These are phyloP conservation scores for Coffea humblotiana DNA, from an alignment of 305 asterid genomes.

Conservation along the genomic window DNA sequence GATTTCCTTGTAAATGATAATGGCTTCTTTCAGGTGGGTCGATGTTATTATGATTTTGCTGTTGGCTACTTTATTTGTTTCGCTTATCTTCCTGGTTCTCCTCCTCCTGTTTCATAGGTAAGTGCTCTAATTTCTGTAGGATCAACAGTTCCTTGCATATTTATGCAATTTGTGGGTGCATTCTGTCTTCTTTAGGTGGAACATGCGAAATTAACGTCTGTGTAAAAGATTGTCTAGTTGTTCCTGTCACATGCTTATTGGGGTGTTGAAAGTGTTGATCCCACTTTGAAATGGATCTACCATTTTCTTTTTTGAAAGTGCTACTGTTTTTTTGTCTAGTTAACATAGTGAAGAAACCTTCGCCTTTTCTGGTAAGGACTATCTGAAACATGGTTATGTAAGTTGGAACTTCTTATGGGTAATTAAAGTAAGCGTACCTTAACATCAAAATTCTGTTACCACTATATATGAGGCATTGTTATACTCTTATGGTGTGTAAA, in stretches of 20 bases:
- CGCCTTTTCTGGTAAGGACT: background rate
- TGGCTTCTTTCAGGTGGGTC: constrained; percentile 66
- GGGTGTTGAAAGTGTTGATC: background rate
- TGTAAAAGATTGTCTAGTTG: background rate
- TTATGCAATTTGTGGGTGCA: background rate
- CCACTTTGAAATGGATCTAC: background rate
- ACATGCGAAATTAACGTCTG: background rate
- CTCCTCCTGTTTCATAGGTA: constrained; percentile 87
- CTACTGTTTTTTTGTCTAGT: background rate
- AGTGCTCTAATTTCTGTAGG: constrained; percentile 17
- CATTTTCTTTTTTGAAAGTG: background rate
- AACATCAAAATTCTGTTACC: background rate
- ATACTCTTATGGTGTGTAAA: background rate
- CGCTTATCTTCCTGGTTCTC: constrained; percentile 68
- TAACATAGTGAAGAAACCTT: background rate
- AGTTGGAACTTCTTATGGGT: background rate
- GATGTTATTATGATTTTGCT: constrained; percentile 62
- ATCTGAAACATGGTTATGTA: background rate
- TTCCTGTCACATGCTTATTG: background rate
- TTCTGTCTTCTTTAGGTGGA: background rate
- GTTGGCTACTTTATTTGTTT: constrained; percentile 58
- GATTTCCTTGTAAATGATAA: background rate
- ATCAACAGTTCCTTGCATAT: constrained; percentile 6
- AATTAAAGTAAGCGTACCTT: background rate
- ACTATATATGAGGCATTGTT: too few species aligned